Base-by-base conservation (phyloP, 352 stramenopile species). In the Phytophthora brassicae region DNA sequence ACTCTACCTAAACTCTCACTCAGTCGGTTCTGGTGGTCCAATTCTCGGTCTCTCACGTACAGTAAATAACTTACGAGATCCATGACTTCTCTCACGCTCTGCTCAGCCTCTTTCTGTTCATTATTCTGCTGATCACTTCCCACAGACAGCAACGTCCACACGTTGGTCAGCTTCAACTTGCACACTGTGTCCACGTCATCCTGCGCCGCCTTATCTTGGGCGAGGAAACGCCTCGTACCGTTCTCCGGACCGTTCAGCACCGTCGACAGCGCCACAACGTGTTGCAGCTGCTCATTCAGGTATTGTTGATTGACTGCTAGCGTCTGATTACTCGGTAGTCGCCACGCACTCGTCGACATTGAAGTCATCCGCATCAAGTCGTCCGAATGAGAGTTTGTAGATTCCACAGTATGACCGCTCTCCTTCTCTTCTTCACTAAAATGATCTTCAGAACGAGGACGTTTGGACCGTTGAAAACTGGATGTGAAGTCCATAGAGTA, bases 51-150 rank as follows among this genome's bases (percentile, higher is more conserved):
- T 14, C 79, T 69, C 26, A 84, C 49, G 9, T 84, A 77, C 7
- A 94, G 54, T 31, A 94, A 22, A 58, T 80, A 86, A 46, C 79
- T 90, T n/a, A 94, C 62, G 9, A 91, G 68, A 33, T 92, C 84
- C 82, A 94, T 82, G 4, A 69, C 50, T 2, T 78, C 60, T 41
- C 84, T 72, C 20, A 92, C n/a, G 17, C 57, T 49, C 6, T 54
- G 65, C 43, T 94, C 81, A 0, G 65, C 72, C 17, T 39, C 54
- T 44, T 70, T 26, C 14, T 77, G 52, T 19, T 66, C 24, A 36
- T 77, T 26, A 7, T 53, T 41, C 45, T 64, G 31, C 39, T 67
- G 19, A 2, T 38, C 29, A 6, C 8, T 39, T 4, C 29, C 48
- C 16, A 58, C 39, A 9, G 57, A 35, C 23, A 77, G 17, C n/a